phyloP scores from a whole-genome alignment of 2,329 filamentous ascomycete species.

The Gnomoniopsis sp. region DNA sequence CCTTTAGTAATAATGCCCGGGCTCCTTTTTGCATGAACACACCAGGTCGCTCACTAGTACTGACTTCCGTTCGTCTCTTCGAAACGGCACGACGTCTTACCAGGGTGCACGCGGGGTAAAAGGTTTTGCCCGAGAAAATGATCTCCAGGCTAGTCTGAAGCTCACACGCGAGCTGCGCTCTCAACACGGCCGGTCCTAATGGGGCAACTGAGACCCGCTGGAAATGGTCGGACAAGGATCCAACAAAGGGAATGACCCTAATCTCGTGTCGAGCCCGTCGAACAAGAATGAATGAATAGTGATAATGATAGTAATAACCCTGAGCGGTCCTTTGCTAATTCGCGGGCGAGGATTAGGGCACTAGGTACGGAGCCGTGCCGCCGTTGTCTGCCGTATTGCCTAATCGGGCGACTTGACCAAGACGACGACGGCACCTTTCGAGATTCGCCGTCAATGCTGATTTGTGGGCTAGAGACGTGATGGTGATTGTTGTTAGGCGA shows the following conservation, averaged over 20 bases:
- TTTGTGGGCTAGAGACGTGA: background rate
- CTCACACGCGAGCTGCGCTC: no score
- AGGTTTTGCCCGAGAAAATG: no score
- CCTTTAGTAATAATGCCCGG: no score
- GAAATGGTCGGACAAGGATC: no score
- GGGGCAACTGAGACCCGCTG: background rate
- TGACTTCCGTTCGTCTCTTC: no score
- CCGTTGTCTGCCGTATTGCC: conserved; percentile 14
- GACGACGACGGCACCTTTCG: background rate
- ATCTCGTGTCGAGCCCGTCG: background rate
- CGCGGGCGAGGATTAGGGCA: background rate
- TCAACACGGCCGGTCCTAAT: background rate
- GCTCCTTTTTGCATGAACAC: no score
- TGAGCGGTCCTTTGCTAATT: background rate
- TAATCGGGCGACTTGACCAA: conserved; percentile 7
- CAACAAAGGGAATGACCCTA: background rate
- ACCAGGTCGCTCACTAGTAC: no score
- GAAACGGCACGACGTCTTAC: no score
- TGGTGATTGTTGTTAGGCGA: background rate
- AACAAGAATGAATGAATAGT: no score
- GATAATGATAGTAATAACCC: no score
- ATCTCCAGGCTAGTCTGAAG: no score
- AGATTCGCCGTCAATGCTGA: background rate
- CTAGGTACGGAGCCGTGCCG: conserved; percentile 12
- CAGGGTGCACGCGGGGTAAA: no score